A percentile compares a stretch with the other conserved stretches of the same genome.
phyloP scores from a whole-genome alignment of 371 early-diverging fungal species.

The Mortierella sp. region DNA sequence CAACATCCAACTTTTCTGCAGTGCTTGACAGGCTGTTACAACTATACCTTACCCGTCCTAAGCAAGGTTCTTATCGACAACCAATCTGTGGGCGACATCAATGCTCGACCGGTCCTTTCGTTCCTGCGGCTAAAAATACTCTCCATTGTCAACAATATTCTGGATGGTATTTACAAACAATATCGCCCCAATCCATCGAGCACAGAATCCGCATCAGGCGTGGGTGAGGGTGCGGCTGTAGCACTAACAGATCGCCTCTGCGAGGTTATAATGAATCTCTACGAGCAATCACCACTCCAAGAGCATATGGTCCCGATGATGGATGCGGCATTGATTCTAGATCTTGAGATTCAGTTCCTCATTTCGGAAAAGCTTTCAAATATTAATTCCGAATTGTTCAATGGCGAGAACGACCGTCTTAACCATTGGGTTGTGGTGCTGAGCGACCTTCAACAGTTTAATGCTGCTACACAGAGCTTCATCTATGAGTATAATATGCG shows the following conservation, averaged over 20 bases:
- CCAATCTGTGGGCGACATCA: constrained; percentile 11
- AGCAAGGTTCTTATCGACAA: constrained; percentile 23
- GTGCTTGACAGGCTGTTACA: constrained; percentile 46
- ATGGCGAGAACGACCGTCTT: constrained; percentile 73
- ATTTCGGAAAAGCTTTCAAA: constrained; percentile 67
- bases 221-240: constrained; percentile 21
- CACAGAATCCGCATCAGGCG: neutral
- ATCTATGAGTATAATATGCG: constrained; percentile 31
- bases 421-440: constrained; percentile 76
- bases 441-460: constrained; percentile 77
- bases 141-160: constrained; percentile 44
- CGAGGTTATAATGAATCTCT: constrained; percentile 59
- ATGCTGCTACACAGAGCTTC: constrained; percentile 57
- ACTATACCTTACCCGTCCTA: constrained; percentile 53
- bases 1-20: constrained; percentile 34
- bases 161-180: constrained; percentile 39
- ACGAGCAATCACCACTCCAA: constrained; percentile 63
- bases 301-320: constrained; percentile 58
- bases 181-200: neutral
- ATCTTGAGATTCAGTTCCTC: constrained; percentile 79
- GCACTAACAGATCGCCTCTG: constrained; percentile 56
- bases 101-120: constrained; percentile 16
- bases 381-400: constrained; percentile 59
- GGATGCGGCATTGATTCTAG: constrained; percentile 84
- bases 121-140: constrained; percentile 38